Evolutionary conservation across 768 basidiomycete species (phyloP), one percentile per base, ranked within the genome.

Genomic region (Termitomyces heimii): DNA sequence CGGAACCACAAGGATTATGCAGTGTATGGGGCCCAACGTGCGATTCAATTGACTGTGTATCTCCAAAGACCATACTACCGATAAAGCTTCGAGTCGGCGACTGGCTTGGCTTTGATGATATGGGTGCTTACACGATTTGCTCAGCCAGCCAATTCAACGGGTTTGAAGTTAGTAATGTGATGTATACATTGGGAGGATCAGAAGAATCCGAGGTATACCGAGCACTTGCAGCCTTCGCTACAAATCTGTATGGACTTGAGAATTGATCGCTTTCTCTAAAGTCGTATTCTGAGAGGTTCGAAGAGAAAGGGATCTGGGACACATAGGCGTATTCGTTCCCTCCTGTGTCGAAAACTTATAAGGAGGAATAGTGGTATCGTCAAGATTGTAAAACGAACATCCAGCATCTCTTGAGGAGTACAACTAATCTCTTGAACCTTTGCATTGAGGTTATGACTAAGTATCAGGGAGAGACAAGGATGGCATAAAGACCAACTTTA

Each of bases 11-110:
- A 67, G 74, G 76, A 54, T 57, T 75, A 10, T 79, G 87, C 74
- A 91, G 88, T 71, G 83, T 98, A 50, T 99, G 97, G 97, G 97
- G 97, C 12, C 97, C 96, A 45, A 99, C 97, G 12, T 98, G 96
- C 79, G 97, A 98, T 69, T 92, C 92, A 37, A 92, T 99, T 66
- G 97, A 99, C 75, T 89, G 90, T 68, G 94, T 99, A 56, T 87
- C 79, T 67, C 77, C 79, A 63, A 78, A 73, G 57, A 78, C 78
- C 51, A 76, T 71, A 65, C 77, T 91, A 57, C 94, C 92, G 2
- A 72, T 72, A 26, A 79, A 79, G 1, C 78, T 98, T 53, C 79
- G 82, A 58, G 94, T 97, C 8, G 97, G 97, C 7, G 97, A 99
- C 70, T 99, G 97, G 97, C 82, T 99, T 20, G 91, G 89, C 14